A percentile compares a stretch with the other conserved stretches of the same genome.
phyloP scores from a whole-genome alignment of 805 yeast species.

The Cephaloascus fragrans region DNA sequence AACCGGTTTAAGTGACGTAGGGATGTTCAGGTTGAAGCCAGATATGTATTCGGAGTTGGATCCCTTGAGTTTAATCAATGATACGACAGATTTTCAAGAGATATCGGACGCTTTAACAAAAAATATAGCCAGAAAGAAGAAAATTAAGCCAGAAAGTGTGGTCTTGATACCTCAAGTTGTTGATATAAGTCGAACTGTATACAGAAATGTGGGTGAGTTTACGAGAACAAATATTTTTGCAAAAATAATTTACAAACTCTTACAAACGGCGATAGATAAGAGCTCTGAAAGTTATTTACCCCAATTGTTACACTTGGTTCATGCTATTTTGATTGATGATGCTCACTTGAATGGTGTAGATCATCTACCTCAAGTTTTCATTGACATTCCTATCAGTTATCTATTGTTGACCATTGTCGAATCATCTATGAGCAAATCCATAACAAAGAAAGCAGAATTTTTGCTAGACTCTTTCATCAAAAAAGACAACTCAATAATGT shows the following conservation, averaged over 20 bases:
- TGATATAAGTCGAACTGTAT: slow-evolving; percentile 19
- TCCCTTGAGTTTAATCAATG: slow-evolving; percentile 42
- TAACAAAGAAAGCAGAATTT: slow-evolving; percentile 46
- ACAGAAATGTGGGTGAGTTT: slow-evolving; percentile 36
- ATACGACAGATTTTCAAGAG: slow-evolving; percentile 39
- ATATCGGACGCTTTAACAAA: slow-evolving; percentile 37
- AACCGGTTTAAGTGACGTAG: slow-evolving; percentile 43
- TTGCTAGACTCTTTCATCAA: slow-evolving; percentile 41
- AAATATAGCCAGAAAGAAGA: slow-evolving; percentile 26
- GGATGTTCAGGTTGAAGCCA: slow-evolving; percentile 59
- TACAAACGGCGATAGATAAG: slow-evolving; percentile 40
- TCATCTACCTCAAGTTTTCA: slow-evolving; percentile 32
- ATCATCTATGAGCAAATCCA: slow-evolving; percentile 36
- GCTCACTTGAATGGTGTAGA: slow-evolving; percentile 28
- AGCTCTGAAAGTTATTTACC: slow-evolving; percentile 47
- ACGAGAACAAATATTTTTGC: slow-evolving; percentile 44
- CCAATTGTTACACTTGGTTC: slow-evolving; percentile 56
- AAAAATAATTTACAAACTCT: slow-evolving; percentile 45
- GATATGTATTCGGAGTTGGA: slow-evolving; percentile 48
- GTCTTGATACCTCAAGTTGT: slow-evolving; percentile 38
- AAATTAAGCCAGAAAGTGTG: slow-evolving; percentile 27
- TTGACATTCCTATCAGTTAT: slow-evolving; percentile 48
- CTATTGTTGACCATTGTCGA: slow-evolving; percentile 42
- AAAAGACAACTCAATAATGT: slow-evolving; percentile 39
- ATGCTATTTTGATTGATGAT: slow-evolving; percentile 50